Base-by-base conservation (phyloP, 164 flowering plant genomes). In the Berberis thunbergii region DNA sequence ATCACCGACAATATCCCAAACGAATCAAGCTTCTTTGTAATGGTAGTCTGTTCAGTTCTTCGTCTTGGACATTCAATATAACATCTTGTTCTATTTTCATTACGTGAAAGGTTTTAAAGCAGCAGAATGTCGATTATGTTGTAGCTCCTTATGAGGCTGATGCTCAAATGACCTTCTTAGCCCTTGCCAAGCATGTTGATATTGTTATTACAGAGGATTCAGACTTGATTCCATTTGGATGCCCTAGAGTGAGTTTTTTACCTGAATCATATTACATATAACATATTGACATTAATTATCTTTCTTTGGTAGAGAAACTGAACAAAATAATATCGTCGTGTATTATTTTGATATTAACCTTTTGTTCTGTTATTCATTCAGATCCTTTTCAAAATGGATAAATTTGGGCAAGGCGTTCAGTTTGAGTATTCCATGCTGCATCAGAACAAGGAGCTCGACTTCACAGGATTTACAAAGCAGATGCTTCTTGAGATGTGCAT, bases 141-240 rank as follows among this genome's bases (percentile, higher is more conserved):
- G 99, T 94, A 63, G 99, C 99, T 64, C 99, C 99, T 11, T 94
- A 89, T 66, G 97, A 94, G 77, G 99, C 99, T 69, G 99, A 94
- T 84, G 99, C 99, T n/a, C 99, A 94, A 67, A 87, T 94, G 96
- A 80, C 99, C 45, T 94, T 87, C 78, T 77, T 94, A 77, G 94
- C 95, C 11, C 54, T 85, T 67, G 86, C 70, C 73, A 85, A 83
- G 61, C 86, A 72, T 60, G 97, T 87, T 69, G 97, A 86, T 61
- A 97, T 94, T 49, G 83, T 89, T 64, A 85, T 94, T 64, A 89
- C 97, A 38, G 99, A 94, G 73, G 99, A 94, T 68, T 94, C 97
- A 8, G 99, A 94, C 72, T 79, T 94, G 52, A 94, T 94, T 76
- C 86, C 99, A 45, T 94, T 88, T 80, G 97, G 99, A 54, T 94